Evolutionary conservation across 495 filamentous ascomycete genomes (phyloP).

Genomic region (Hypoxylon trugodes): DNA sequence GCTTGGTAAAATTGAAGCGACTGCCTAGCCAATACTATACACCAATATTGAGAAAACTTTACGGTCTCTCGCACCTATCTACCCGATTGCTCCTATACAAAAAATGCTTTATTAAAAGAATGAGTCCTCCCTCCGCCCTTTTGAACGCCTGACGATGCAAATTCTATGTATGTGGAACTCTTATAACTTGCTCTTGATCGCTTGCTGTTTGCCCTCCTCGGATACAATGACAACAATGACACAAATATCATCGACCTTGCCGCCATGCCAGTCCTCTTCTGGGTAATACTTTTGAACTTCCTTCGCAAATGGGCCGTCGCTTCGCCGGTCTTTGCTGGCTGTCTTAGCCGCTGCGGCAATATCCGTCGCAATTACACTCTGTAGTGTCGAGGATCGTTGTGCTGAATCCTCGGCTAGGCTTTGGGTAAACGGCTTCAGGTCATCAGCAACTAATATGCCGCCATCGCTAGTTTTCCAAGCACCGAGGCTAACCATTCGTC

Average conservation of each 20-base stretch:
- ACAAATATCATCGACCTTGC: slow-evolving; percentile 92
- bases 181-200: slow-evolving; percentile 52
- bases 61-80: neutral
- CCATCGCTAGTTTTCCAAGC: slow-evolving; percentile 74
- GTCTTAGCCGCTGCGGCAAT: slow-evolving; percentile 82
- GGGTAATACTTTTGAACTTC: slow-evolving; percentile 89
- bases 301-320: slow-evolving; percentile 92
- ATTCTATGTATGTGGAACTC: slow-evolving; percentile 7
- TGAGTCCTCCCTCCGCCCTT: slow-evolving; percentile 18
- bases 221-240: slow-evolving; percentile 78
- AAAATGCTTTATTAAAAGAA: slow-evolving; percentile 14
- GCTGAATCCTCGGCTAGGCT: slow-evolving; percentile 46
- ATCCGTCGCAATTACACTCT: slow-evolving; percentile 77
- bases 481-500: slow-evolving; percentile 72
- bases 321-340: slow-evolving; percentile 77
- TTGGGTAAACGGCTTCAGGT: slow-evolving; percentile 61
- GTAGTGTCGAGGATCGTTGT: slow-evolving; percentile 60
- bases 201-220: slow-evolving; percentile 50
- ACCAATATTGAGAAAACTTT: neutral
- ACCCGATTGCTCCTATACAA: neutral
- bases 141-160: slow-evolving; percentile 35
- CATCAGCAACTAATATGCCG: slow-evolving; percentile 65
- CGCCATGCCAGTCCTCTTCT: slow-evolving; percentile 81
- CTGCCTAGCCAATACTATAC: no score
- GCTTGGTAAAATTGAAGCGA: no score